Conservation (phyloP, 2,329 filamentous ascomycete species). For the Exophiala spinifera region DNA sequence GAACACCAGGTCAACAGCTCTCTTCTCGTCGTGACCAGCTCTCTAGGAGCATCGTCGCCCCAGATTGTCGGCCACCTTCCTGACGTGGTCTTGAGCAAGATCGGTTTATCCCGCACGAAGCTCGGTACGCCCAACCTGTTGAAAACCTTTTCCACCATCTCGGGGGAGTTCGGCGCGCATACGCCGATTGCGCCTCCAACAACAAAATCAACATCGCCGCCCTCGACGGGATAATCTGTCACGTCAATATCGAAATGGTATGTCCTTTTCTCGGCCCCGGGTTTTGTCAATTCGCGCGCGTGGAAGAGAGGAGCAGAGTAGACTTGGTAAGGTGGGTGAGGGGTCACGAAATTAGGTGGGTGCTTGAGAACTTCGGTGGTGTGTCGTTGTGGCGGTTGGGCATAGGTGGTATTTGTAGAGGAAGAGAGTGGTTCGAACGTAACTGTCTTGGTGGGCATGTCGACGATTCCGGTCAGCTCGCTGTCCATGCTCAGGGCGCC, state of each 20-base stretch:
- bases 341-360: slow-evolving; percentile 86
- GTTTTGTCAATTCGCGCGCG: slow-evolving; percentile 79
- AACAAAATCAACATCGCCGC: slow-evolving; percentile 81
- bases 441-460: slow-evolving; percentile 72
- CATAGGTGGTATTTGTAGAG: slow-evolving; percentile 9
- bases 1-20: slow-evolving; percentile 95
- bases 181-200: slow-evolving; percentile 95
- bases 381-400: slow-evolving; percentile 4
- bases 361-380: slow-evolving; percentile 44
- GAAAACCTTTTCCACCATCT: slow-evolving; percentile 77
- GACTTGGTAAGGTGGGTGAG: slow-evolving; percentile 88
- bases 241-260: slow-evolving; percentile 98
- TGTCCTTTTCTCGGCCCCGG: slow-evolving; percentile 90
- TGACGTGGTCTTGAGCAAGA: slow-evolving; percentile 71
- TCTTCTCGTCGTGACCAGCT: slow-evolving; percentile 83
- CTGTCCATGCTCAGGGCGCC: slow-evolving; percentile 68
- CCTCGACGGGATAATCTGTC: slow-evolving; percentile 84
- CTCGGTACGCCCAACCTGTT: slow-evolving; percentile 77
- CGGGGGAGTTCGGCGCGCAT: slow-evolving; percentile 77
- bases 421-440: slow-evolving; percentile 52
- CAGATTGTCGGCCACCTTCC: slow-evolving; percentile 97
- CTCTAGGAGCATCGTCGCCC: slow-evolving; percentile 82
- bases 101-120: slow-evolving; percentile 77
- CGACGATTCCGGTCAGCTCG: slow-evolving; percentile 65
- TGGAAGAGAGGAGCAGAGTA: slow-evolving; percentile 84